Evolutionary conservation across 2,329 filamentous ascomycete species (phyloP).

Genomic region (Neonectria magnoliae): DNA sequence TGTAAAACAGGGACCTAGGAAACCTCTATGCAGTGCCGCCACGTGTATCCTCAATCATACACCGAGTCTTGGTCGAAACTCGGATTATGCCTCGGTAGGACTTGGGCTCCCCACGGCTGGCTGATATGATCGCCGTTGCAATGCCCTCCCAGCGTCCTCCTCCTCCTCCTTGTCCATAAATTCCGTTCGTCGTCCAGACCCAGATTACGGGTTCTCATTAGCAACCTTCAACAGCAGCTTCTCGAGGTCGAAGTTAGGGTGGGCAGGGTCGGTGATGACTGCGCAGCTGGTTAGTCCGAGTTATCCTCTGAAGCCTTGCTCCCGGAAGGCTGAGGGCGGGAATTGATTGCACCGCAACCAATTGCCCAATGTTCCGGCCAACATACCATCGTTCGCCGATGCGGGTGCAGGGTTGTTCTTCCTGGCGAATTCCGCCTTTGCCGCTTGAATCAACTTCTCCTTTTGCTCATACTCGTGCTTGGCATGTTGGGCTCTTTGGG

Average conservation of each 20-base stretch:
- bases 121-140: slow-evolving; percentile 39
- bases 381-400: slow-evolving; percentile 48
- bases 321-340: background rate
- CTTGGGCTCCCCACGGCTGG: slow-evolving; percentile 37
- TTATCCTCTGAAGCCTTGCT: background rate
- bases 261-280: slow-evolving; percentile 71
- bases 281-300: slow-evolving; percentile 33
- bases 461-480: slow-evolving; percentile 91
- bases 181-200: slow-evolving; percentile 23
- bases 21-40: slow-evolving; percentile 61
- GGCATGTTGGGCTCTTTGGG: slow-evolving; percentile 75
- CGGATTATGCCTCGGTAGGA: slow-evolving; percentile 42
- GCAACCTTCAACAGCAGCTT: slow-evolving; percentile 75
- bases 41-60: slow-evolving; percentile 54
- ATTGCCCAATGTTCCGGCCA: background rate
- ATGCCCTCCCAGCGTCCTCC: slow-evolving; percentile 37
- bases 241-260: slow-evolving; percentile 95
- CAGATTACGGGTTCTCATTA: slow-evolving; percentile 60
- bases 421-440: slow-evolving; percentile 90
- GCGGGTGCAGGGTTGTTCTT: slow-evolving; percentile 66
- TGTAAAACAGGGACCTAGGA: slow-evolving; percentile 54
- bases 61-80: slow-evolving; percentile 46
- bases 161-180: slow-evolving; percentile 44
- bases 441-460: slow-evolving; percentile 89
- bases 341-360: background rate